Evolutionary conservation across 2,329 filamentous ascomycete genomes (phyloP).

Genomic region (Setomelanomma holmii): DNA sequence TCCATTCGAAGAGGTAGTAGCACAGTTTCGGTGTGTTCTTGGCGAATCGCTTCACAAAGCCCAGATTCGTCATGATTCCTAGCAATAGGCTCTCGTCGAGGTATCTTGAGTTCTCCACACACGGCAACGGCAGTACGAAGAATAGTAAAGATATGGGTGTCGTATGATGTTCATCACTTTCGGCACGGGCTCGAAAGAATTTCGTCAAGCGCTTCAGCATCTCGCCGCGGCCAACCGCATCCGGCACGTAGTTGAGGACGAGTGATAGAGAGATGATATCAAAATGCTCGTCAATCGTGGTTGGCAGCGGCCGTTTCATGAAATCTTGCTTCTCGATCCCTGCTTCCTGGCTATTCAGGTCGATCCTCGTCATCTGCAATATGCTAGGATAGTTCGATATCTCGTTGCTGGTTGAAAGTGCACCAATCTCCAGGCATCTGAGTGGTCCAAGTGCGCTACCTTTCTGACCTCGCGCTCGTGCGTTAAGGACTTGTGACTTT

Average conservation of each 20-base stretch:
- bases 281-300: slow-evolving; percentile 68
- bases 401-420: slow-evolving; percentile 82
- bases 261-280: slow-evolving; percentile 91
- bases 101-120: slow-evolving; percentile 89
- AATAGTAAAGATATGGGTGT: slow-evolving; percentile 71
- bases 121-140: slow-evolving; percentile 86
- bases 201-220: slow-evolving; percentile 69
- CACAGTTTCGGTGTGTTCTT: slow-evolving; percentile 85
- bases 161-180: background rate
- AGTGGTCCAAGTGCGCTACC: slow-evolving; percentile 42
- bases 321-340: slow-evolving; percentile 91
- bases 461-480: slow-evolving; percentile 9
- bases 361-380: slow-evolving; percentile 83
- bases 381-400: slow-evolving; percentile 72
- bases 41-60: slow-evolving; percentile 69
- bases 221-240: slow-evolving; percentile 74
- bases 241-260: slow-evolving; percentile 92
- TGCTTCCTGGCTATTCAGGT: slow-evolving; percentile 83
- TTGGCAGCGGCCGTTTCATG: slow-evolving; percentile 82
- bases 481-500: slow-evolving; percentile 31
- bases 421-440: slow-evolving; percentile 85
- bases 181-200: slow-evolving; percentile 35
- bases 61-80: slow-evolving; percentile 77
- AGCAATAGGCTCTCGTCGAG: slow-evolving; percentile 74
- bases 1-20: slow-evolving; percentile 83